phyloP scores from a whole-genome alignment of 768 basidiomycete species.

The Tylopilus sp. region DNA sequence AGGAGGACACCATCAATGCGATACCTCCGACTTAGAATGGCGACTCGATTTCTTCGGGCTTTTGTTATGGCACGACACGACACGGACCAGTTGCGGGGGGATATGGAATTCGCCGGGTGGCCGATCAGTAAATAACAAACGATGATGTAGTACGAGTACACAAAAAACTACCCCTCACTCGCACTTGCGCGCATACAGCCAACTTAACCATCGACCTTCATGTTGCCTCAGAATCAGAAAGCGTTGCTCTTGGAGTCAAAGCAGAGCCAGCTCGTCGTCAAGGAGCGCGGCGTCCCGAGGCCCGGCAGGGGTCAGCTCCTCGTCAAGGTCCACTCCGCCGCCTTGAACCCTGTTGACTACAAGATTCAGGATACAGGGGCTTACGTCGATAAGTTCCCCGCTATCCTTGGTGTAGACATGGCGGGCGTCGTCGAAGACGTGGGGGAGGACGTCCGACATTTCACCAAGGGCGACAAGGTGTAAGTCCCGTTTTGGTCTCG shows the following conservation, averaged over 20 bases:
- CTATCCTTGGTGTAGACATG: slow-evolving; percentile 34
- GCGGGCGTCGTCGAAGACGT: slow-evolving; percentile 39
- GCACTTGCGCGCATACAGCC: slow-evolving; percentile 13
- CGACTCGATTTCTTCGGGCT: slow-evolving; percentile 28
- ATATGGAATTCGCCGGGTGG: slow-evolving; percentile 31
- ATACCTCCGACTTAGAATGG: slow-evolving; percentile 29
- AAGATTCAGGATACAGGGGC: slow-evolving; percentile 32
- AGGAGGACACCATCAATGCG: slow-evolving; percentile 31
- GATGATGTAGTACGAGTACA: slow-evolving; percentile 14
- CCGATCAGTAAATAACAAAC: slow-evolving; percentile 27
- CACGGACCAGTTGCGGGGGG: slow-evolving; percentile 21
- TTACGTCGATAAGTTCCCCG: slow-evolving; percentile 34
- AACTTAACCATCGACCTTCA: slow-evolving; percentile 7
- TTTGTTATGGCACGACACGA: slow-evolving; percentile 31
- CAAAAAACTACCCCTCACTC: slow-evolving; percentile 1
- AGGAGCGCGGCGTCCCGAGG: slow-evolving; percentile 23
- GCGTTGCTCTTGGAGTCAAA: slow-evolving; percentile 26
- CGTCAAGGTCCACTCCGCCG: slow-evolving; percentile 37
- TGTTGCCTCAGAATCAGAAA: slow-evolving; percentile 28
- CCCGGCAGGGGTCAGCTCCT: slow-evolving; percentile 41
- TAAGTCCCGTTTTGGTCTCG: slow-evolving; percentile 14
- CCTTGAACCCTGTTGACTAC: slow-evolving; percentile 48
- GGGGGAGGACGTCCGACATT: slow-evolving; percentile 34
- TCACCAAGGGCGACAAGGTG: slow-evolving; percentile 41
- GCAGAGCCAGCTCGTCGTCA: slow-evolving; percentile 30